phyloP scores from a whole-genome alignment of 2,329 filamentous ascomycete species.

The Ceratocystis cubensis region DNA sequence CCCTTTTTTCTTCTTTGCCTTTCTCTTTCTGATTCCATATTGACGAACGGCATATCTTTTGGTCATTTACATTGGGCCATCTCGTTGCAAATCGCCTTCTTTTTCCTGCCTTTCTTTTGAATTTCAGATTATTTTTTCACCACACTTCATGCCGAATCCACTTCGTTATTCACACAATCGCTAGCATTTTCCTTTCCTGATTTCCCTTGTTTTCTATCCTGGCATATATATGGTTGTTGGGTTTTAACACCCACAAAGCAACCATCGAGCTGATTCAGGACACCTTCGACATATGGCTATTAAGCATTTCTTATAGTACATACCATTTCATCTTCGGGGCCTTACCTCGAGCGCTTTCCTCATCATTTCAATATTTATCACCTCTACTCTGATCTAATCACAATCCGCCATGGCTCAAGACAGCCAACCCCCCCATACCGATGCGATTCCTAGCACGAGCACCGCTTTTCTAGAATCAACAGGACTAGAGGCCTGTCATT shows the following conservation, averaged over 20 bases:
- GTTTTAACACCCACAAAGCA: background rate
- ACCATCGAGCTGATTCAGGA: background rate
- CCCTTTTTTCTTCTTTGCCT: background rate
- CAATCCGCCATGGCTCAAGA: constrained; percentile 3
- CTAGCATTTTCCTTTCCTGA: background rate
- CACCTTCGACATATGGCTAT: background rate
- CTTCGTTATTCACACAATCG: background rate
- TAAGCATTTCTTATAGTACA: background rate
- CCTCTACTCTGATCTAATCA: background rate
- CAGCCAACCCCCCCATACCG: background rate
- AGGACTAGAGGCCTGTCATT: background rate
- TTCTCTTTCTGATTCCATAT: background rate
- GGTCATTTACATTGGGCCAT: background rate
- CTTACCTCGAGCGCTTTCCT: background rate
- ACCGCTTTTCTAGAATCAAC: constrained; percentile 7
- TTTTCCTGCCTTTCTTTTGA: background rate
- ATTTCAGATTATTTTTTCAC: background rate
- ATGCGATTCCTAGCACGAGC: constrained; percentile 1
- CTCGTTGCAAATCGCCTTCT: background rate
- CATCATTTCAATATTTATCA: background rate
- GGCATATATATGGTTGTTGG: background rate
- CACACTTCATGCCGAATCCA: background rate
- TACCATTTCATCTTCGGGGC: background rate
- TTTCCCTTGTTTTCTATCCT: background rate
- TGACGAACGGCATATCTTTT: background rate